Percentiles rank a stretch among this genome's conserved stretches.
These are phyloP conservation scores for Pseudogymnoascus sp. DNA, from an alignment of 2,329 filamentous ascomycete genomes.

Conservation along the genomic window DNA sequence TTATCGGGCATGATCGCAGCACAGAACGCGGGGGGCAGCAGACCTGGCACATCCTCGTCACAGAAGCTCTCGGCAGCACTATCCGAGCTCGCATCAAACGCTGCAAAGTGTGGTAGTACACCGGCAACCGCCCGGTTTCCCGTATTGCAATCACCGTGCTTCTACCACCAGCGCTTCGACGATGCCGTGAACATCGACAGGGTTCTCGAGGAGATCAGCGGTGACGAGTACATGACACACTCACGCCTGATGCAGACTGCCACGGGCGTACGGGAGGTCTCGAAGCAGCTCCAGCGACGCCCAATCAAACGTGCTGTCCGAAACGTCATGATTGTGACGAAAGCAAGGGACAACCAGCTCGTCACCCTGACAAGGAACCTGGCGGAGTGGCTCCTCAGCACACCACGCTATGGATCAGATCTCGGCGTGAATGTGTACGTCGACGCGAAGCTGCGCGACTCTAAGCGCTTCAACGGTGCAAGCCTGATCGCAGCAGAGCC, in stretches of 20 bases:
- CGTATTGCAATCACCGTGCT: conserved; percentile 83
- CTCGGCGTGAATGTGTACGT: conserved; percentile 96
- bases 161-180: conserved; percentile 95
- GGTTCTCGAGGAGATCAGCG: conserved; percentile 88
- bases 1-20: conserved; percentile 50
- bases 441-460: conserved; percentile 85
- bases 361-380: conserved; percentile 84
- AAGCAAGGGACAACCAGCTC: conserved; percentile 88
- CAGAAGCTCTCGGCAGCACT: conserved; percentile 56
- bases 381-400: conserved; percentile 76
- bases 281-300: conserved; percentile 83
- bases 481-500: conserved; percentile 65
- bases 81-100: conserved; percentile 38
- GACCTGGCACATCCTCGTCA: conserved; percentile 29
- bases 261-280: conserved; percentile 88
- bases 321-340: conserved; percentile 98
- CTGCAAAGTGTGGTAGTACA: conserved; percentile 19
- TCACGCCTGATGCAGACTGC: conserved; percentile 91
- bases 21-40: conserved; percentile 24
- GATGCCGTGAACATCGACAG: conserved; percentile 91
- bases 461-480: conserved; percentile 75
- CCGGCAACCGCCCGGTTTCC: conserved; percentile 43
- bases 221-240: conserved; percentile 84
- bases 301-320: conserved; percentile 86
- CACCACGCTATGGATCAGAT: conserved; percentile 80